Evolutionary conservation across 2,329 filamentous ascomycete species (phyloP), one percentile per base, ranked within the genome.

Genomic region (Xenoacremonium recifei): DNA sequence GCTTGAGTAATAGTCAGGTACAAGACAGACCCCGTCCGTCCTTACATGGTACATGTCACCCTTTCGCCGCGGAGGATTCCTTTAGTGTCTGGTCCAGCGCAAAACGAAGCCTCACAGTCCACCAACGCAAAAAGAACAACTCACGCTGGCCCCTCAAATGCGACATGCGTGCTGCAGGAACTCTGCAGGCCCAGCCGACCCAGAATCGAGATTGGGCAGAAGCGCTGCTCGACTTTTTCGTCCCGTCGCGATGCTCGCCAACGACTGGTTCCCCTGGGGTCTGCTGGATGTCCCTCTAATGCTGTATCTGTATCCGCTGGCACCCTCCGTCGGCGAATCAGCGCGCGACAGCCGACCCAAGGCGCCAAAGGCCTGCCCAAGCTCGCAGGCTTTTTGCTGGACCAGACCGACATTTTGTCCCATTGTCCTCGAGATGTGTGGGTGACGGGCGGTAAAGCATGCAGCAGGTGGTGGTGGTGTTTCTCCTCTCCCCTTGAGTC

Each of bases 181-280:
- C 49, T 54, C 42, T 34, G 32, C 32, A 34, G 44, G 50, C 49
- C 50, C 52, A 46, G 51, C 51, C 23, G 23, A 50, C 51, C n/a
- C n/a, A n/a, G n/a, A 38, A 45, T 44, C 49, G 51, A 54, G 51
- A 54, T 54, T 54, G 49, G 51, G 35, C 37, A 32, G 42, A 42
- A 33, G 38, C 17, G 32, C 17, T 13, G 9, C 23, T 9, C 7
- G 23, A 13, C 32, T 18, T 19, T 10, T 20, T 37, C 38, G 20
- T 34, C 32, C 32, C 32, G 12, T n/a, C 32, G 16, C 32, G 17
- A 6, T 15, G 29, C n/a, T 31, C 12, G 29, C 29, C 32, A 7
- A 27, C 23, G 13, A 27, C 13, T 7, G 23, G 23, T 7, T 27
- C 9, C 23, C 23, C 7, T 27, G 9, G 23, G 7, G 23, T 27